phyloP scores from a whole-genome alignment of 73 alveolate genomes.

The Uronychia setigera region DNA sequence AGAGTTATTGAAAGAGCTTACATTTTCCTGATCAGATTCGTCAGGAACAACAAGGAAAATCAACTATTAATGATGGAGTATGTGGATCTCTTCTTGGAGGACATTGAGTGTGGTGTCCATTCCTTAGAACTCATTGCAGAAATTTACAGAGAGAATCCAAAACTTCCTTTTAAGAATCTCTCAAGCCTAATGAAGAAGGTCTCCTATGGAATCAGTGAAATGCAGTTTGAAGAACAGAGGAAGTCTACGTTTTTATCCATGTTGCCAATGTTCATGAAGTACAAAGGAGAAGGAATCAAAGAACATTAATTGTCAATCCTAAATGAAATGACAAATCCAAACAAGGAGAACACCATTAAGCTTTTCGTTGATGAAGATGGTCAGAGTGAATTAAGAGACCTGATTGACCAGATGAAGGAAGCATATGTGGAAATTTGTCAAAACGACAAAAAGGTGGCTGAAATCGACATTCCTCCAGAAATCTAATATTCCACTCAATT shows the following conservation, averaged over 20 bases:
- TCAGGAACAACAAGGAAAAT: constrained; percentile 38
- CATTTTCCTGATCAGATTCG: constrained; percentile 45
- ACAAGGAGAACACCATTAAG: constrained; percentile 22
- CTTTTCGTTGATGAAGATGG: constrained; percentile 23
- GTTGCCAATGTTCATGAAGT: constrained; percentile 28
- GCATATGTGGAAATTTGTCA: background rate
- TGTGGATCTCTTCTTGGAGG: constrained; percentile 40
- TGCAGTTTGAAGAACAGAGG: constrained; percentile 22
- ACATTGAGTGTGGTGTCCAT: constrained; percentile 55
- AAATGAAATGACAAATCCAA: constrained; percentile 29
- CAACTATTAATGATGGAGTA: constrained; percentile 34
- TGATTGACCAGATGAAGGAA: constrained; percentile 8
- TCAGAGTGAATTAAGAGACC: background rate
- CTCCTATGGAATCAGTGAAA: background rate
- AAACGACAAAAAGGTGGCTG: constrained; percentile 9
- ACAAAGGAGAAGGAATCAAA: background rate
- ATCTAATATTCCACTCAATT: constrained; percentile 32
- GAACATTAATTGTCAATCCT: constrained; percentile 17
- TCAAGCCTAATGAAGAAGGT: background rate
- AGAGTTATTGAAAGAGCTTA: constrained; percentile 38
- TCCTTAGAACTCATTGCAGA: constrained; percentile 48
- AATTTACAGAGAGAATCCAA: constrained; percentile 36
- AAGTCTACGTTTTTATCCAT: constrained; percentile 31
- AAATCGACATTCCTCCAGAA: constrained; percentile 35
- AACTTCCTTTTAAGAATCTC: background rate